These are phyloP conservation scores for Solanum piurae DNA, from an alignment of 257 asterid genomes.

Conservation along the genomic window DNA sequence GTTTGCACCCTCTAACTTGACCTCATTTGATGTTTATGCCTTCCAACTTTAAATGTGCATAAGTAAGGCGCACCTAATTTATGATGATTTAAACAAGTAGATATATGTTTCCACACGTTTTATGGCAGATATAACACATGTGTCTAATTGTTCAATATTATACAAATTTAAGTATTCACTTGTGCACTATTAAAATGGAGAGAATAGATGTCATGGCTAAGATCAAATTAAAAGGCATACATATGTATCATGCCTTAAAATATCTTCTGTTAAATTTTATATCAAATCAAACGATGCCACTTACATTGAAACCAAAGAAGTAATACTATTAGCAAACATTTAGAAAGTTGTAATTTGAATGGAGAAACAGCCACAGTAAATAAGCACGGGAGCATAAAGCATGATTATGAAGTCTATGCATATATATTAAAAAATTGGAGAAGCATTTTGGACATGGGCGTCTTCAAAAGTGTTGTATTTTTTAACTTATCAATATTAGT, in stretches of 20 bases:
- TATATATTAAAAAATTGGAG: background rate
- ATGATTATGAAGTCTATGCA: slow-evolving; percentile 29
- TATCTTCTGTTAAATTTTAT: too few relatives aligned
- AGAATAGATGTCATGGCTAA: too few relatives aligned
- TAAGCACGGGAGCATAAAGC: slow-evolving; percentile 25
- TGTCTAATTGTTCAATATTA: too few relatives aligned
- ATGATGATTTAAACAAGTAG: background rate
- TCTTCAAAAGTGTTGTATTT: background rate
- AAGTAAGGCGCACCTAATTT: too few relatives aligned
- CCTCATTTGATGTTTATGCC: too few relatives aligned
- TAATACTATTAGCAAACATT: background rate
- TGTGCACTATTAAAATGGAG: too few relatives aligned
- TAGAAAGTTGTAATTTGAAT: slow-evolving; percentile 1
- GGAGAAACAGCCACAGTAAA: slow-evolving; percentile 9
- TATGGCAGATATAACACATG: too few relatives aligned
- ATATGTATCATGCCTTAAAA: too few relatives aligned
- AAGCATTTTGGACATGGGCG: background rate
- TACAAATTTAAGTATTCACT: too few relatives aligned
- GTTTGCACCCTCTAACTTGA: too few relatives aligned
- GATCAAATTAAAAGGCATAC: background rate
- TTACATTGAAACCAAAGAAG: background rate
- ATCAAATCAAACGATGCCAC: background rate
- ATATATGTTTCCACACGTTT: too few relatives aligned
- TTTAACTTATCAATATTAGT: background rate
- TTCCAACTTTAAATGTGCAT: too few relatives aligned